Percentiles rank a stretch among this genome's conserved stretches.
Evolutionary conservation across 2,329 filamentous ascomycete genomes (phyloP).

Genomic region (Mycocentrospora acerina): DNA sequence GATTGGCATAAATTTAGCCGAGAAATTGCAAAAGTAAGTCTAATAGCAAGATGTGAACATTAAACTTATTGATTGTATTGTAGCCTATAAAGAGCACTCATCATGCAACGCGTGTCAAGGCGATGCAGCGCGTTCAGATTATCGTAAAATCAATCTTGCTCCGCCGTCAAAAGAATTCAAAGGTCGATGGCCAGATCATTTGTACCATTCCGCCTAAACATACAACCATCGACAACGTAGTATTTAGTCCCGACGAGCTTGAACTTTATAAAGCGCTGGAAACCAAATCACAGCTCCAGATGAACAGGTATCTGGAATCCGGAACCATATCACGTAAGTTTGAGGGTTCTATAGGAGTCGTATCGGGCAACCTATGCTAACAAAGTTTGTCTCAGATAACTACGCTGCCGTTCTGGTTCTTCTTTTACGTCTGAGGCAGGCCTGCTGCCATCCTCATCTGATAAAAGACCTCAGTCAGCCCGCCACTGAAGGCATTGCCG

Average conservation of each 20-base stretch:
- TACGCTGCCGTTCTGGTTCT: conserved; percentile 82
- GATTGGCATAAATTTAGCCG: conserved; percentile 62
- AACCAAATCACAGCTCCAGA: conserved; percentile 64
- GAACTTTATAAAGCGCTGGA: conserved; percentile 68
- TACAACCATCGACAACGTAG: conserved; percentile 61
- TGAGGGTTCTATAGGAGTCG: background rate
- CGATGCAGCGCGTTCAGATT: conserved; percentile 72
- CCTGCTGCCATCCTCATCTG: conserved; percentile 75
- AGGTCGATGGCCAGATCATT: conserved; percentile 78
- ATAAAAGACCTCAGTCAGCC: conserved; percentile 67
- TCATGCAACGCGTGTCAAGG: conserved; percentile 40
- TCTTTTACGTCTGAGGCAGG: conserved; percentile 75
- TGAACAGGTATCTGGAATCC: conserved; percentile 74
- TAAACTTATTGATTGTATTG: conserved; percentile 29
- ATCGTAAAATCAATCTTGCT: conserved; percentile 79
- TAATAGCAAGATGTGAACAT: background rate
- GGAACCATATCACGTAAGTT: conserved; percentile 60
- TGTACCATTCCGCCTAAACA: conserved; percentile 67
- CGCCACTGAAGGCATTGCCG: conserved; percentile 58
- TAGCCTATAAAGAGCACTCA: conserved; percentile 45
- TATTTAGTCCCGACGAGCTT: conserved; percentile 67
- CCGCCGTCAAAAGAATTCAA: conserved; percentile 76
- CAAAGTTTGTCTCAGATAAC: conserved; percentile 47
- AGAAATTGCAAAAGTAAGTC: conserved; percentile 51
- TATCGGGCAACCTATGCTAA: no score